Percentiles rank a stretch among this genome's conserved stretches.
These are phyloP conservation scores for Teratosphaeria pseudoeucalypti DNA, from an alignment of 2,329 filamentous ascomycete species.

Conservation along the genomic window DNA sequence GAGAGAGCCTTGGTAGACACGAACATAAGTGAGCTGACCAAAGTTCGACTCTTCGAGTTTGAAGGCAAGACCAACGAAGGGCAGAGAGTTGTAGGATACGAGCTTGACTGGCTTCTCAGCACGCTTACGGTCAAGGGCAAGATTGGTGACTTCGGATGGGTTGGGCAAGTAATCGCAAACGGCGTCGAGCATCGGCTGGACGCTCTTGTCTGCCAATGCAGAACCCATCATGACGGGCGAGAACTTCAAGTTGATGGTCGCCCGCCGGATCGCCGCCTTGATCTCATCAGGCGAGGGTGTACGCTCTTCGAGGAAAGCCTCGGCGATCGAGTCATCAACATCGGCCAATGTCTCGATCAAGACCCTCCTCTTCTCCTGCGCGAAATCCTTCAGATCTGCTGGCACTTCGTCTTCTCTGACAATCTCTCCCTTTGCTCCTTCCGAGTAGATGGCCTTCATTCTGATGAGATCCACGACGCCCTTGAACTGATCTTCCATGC, in stretches of 20 bases:
- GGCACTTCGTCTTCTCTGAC: constrained; percentile 75
- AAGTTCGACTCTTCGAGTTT: constrained; percentile 99
- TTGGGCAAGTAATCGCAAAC: constrained; percentile 95
- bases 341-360: constrained; percentile 93
- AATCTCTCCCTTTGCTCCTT: constrained; percentile 66
- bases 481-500: constrained; percentile 79
- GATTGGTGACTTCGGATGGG: constrained; percentile 77
- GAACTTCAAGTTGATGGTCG: constrained; percentile 84
- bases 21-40: constrained; percentile 94
- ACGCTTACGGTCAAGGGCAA: constrained; percentile 73
- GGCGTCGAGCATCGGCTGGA: constrained; percentile 93
- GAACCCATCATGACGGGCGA: constrained; percentile 94
- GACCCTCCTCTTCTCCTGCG: constrained; percentile 68
- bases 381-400: constrained; percentile 63
- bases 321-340: constrained; percentile 94
- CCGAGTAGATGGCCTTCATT: constrained; percentile 90
- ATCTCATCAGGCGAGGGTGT: constrained; percentile 73
- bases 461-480: constrained; percentile 87
- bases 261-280: constrained; percentile 80
- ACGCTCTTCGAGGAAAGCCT: constrained; percentile 82
- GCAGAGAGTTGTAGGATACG: constrained; percentile 83
- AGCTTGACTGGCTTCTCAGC: constrained; percentile 74
- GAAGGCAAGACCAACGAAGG: constrained; percentile 92
- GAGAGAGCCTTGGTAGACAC: constrained; percentile 89
- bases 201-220: constrained; percentile 83